phyloP scores from a whole-genome alignment of 2,329 filamentous ascomycete genomes.

The Graphilbum fragrans region DNA sequence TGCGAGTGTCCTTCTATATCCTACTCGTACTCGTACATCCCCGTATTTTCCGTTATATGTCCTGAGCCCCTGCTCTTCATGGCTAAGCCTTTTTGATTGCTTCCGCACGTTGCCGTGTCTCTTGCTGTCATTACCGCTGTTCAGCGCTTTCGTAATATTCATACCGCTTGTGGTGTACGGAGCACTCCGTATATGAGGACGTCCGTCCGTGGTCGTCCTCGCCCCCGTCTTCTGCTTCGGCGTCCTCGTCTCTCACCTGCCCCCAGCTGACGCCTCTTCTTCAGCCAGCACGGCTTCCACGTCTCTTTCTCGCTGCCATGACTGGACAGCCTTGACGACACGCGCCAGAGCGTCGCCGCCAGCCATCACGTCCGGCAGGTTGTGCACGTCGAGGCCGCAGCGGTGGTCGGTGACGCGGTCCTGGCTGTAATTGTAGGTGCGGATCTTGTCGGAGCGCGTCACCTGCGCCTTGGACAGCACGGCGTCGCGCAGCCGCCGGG shows the following conservation, averaged over 20 bases:
- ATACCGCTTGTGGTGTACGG: too few relatives aligned
- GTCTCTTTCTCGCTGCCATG: constrained; percentile 65
- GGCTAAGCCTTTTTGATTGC: too few relatives aligned
- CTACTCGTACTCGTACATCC: too few relatives aligned
- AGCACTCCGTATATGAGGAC: too few relatives aligned
- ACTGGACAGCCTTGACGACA: constrained; percentile 65
- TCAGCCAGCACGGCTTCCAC: constrained; percentile 57
- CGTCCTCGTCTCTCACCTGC: neutral
- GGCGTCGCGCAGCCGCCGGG: constrained; percentile 60
- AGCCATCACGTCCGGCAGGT: constrained; percentile 66
- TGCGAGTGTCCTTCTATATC: too few relatives aligned
- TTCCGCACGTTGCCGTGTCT: too few relatives aligned
- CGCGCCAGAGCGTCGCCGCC: constrained; percentile 60
- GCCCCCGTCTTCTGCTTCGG: neutral
- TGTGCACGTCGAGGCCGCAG: constrained; percentile 66
- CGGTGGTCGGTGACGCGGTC: constrained; percentile 82
- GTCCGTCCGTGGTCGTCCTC: too few relatives aligned
- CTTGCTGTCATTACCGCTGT: too few relatives aligned
- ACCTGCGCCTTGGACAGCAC: constrained; percentile 71
- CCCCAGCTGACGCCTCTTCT: constrained; percentile 35
- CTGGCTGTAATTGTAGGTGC: constrained; percentile 73
- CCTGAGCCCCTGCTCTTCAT: too few relatives aligned
- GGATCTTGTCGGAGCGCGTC: constrained; percentile 84
- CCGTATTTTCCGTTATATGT: too few relatives aligned
- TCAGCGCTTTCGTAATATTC: too few relatives aligned